Base-by-base conservation (phyloP, 1,284 basidiomycete genomes). In the Moesziomyces sp. region DNA sequence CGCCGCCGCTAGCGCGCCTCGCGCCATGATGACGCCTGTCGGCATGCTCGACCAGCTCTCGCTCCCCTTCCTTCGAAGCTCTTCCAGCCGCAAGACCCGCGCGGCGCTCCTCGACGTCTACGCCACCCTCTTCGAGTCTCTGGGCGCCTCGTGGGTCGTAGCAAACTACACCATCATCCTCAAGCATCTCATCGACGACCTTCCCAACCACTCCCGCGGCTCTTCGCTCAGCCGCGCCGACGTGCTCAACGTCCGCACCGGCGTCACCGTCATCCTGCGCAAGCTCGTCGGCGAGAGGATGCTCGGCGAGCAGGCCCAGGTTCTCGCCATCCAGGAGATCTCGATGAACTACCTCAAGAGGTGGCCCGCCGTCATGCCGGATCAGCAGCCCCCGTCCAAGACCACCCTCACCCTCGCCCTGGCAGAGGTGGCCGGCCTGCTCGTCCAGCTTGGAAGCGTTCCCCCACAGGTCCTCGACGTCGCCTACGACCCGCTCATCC, bases 281-380 rank as follows among this genome's bases (percentile, higher is more conserved):
- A 92, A 96, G 76, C 88, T 97, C 30, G 89, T 99, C 49, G 93
- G 92, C 1, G 89, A 92, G 6, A 87, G 93, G 57, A 91, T 98
- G 88, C 86, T 99, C 51, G 91, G 91, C 59, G 82, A 83, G 65
- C 95, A 98, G 81, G 93, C 94, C 74, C 95, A 98, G 85, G 95
- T 97, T 51, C 87, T 88, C 38, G 96, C 95, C 0, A 92, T 97
- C 30, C 91, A 92, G 74, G 94, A 96, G 73, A 86, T 97, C 49
- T 90, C 92, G 0, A 89, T 87, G 52, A 86, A 88, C 6, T 97
- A 94, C 79, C 86, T 97, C 57, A 93, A 92, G 81, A 89, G 92
- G 62, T 99, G 94, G 93, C 94, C 94, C 0, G 91, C 93, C 0
- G 88, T 96, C 82, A 91, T 97, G 88, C 94, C 93, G 2, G 93